phyloP scores from a whole-genome alignment of 441 rosid species.

The Metrosideros polymorpha region DNA sequence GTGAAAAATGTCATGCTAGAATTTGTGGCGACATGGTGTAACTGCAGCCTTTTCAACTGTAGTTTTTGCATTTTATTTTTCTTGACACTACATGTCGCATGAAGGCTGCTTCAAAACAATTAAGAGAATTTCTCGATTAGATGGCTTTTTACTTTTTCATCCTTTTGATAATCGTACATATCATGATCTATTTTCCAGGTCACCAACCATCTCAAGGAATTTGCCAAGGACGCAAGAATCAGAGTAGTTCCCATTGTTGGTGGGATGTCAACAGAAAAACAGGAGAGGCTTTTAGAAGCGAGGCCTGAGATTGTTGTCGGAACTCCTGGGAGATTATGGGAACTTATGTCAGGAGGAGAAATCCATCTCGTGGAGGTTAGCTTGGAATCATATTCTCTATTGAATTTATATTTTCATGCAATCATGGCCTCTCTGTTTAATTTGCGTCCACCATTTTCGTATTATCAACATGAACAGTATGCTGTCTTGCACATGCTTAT shows the following conservation, averaged over 20 bases:
- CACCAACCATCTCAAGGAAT: constrained; percentile 74
- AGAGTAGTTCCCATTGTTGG: constrained; percentile 91
- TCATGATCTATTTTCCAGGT: constrained; percentile 36
- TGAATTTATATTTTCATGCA: not conserved
- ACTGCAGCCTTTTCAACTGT: not conserved
- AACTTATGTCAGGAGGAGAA: constrained; percentile 93
- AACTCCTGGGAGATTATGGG: constrained; percentile 98
- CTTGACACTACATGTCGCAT: not conserved
- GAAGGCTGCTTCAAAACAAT: not conserved
- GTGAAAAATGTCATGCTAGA: not conserved
- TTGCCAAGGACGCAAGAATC: constrained; percentile 47
- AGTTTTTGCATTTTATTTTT: not conserved
- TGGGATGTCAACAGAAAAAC: constrained; percentile 91
- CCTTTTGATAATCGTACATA: not conserved
- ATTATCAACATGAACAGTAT: not conserved
- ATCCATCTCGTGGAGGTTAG: constrained; percentile 85
- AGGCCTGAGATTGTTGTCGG: constrained; percentile 92
- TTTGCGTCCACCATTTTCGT: not conserved
- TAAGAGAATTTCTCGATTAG: not conserved
- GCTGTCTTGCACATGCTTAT: not conserved
- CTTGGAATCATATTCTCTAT: not conserved
- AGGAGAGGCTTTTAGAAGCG: constrained; percentile 73
- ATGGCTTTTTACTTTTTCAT: not conserved
- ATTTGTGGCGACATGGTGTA: not conserved
- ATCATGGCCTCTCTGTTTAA: not conserved